Evolutionary conservation across 495 filamentous ascomycete genomes (phyloP).

Genomic region (Lepidopterella palustris): DNA sequence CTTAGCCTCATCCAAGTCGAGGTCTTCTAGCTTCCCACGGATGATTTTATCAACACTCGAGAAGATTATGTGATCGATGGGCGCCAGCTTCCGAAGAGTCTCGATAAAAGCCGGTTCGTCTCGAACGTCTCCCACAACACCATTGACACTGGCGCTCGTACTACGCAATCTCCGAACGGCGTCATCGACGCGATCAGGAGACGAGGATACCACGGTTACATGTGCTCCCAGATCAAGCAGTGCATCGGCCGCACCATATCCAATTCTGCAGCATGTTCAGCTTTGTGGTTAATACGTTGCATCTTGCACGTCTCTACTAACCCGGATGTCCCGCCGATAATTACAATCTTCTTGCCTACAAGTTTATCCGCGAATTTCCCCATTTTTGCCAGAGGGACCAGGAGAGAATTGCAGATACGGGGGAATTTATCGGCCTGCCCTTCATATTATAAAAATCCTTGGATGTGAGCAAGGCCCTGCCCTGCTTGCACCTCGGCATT

Average conservation of each 20-base stretch:
- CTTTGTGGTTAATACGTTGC: not conserved
- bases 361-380: not conserved
- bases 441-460: too few species aligned
- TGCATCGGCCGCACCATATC: not conserved
- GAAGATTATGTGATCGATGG: conserved; percentile 42
- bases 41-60: conserved; percentile 43
- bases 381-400: too few species aligned
- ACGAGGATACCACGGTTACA: not conserved
- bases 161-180: not conserved
- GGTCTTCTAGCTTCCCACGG: conserved; percentile 37
- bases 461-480: too few species aligned
- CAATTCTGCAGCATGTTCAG: not conserved
- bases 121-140: not conserved
- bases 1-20: conserved; percentile 37
- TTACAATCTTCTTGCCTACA: not conserved
- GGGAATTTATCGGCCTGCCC: too few species aligned
- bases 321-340: not conserved
- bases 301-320: too few species aligned
- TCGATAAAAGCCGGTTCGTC: not conserved
- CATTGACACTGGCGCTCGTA: not conserved
- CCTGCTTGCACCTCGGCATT: too few species aligned
- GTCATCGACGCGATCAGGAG: not conserved
- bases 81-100: conserved; percentile 15
- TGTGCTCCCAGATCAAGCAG: not conserved
- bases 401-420: too few species aligned